Evolutionary conservation across 805 yeast species (phyloP), one percentile per base, ranked within the genome.

Genomic region (Yarrowia bubula): DNA sequence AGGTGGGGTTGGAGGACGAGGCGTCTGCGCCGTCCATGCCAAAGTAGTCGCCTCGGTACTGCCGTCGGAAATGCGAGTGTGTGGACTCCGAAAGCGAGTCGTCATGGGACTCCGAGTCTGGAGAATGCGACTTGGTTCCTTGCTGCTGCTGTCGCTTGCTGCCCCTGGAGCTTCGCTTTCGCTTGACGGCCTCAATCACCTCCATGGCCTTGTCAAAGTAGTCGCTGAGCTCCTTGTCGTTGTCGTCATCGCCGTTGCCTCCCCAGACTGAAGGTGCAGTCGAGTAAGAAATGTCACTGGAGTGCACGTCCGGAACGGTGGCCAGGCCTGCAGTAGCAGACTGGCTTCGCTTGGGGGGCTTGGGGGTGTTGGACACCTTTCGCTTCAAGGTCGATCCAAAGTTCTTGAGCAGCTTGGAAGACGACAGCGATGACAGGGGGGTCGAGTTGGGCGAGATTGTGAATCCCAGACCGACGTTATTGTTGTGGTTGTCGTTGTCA

Each of bases 141-240:
- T 28, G 44, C 37, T 55, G 47, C 32, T 51, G 47, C 47, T 41
- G 38, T 31, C 38, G 37, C 41, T 61, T 61, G 46, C 13, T 61
- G 46, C 47, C 46, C 31, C 46, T 37, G 6, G 61, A 55, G 47
- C 46, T 38, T 48, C 65, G 44, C 33, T 58, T 58, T 10, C 57
- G 55, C 17, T 47, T 61, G 38, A 61, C 65, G 39, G 65, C 58
- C 32, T 61, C 65, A 28, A 61, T 46, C 15, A 61, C 65, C 46
- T 47, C 57, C 65, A 61, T 61, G 32, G 65, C 65, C 55, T 48
- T 46, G 47, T 61, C 65, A 28, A 61, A 61, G 41, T 61, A 61
- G 57, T 61, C 65, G 32, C 57, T 47, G 18, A 61, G 37, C 57
- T 61, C 65, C 44, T 61, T 46, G 32, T 61, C 65, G 46, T 61